A percentile compares a stretch with the other conserved stretches of the same genome.
Conservation (phyloP, 495 filamentous ascomycete genomes). For the Penicillium canariense region DNA sequence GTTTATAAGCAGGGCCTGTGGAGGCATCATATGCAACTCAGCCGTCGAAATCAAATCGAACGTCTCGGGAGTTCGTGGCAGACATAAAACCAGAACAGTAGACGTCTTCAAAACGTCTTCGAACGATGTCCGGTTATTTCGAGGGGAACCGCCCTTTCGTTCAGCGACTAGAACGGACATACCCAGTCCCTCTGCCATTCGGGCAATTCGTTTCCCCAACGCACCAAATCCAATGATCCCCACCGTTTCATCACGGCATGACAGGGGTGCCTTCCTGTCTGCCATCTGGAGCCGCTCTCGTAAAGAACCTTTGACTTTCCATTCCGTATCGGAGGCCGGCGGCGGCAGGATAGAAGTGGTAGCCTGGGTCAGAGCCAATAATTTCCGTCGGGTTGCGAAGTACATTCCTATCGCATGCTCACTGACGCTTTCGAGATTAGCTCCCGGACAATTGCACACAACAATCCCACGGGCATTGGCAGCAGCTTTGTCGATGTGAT, state of each 20-base stretch:
- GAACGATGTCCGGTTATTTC: not conserved
- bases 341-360: not conserved
- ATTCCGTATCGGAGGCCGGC: not conserved
- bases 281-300: not conserved
- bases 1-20: conserved; percentile 52
- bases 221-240: not conserved
- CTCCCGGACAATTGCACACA: conserved; percentile 47
- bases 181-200: not conserved
- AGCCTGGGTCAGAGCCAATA: not conserved
- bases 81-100: not conserved
- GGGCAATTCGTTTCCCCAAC: not conserved
- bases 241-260: not conserved
- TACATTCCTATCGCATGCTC: conserved; percentile 37
- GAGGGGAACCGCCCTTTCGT: not conserved
- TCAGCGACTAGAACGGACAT: not conserved
- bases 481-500: conserved; percentile 48
- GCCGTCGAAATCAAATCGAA: conserved; percentile 41
- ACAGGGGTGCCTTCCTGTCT: not conserved
- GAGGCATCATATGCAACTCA: conserved; percentile 51
- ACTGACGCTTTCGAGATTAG: conserved; percentile 50
- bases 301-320: not conserved
- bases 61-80: conserved; percentile 27
- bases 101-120: not conserved
- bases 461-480: conserved; percentile 41
- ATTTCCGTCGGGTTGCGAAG: not conserved